These are phyloP conservation scores for Blastomyces silverae DNA, from an alignment of 2,329 filamentous ascomycete species.

Conservation along the genomic window DNA sequence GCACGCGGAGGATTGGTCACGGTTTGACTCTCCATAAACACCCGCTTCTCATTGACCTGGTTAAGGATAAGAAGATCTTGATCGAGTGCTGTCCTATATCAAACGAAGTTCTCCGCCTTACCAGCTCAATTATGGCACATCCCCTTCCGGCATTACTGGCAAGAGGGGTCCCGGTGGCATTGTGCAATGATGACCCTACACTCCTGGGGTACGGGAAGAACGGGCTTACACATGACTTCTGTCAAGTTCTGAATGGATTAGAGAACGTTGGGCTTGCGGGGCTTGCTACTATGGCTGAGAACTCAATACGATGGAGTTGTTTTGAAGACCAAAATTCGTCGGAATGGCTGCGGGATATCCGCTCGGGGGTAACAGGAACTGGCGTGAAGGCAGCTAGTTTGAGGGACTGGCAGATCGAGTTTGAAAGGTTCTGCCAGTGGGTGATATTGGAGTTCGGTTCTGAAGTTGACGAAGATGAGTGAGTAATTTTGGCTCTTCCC, in stretches of 20 bases:
- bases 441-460: slow-evolving; percentile 66
- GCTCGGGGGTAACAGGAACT: slow-evolving; percentile 63
- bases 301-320: slow-evolving; percentile 81
- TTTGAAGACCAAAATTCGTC: slow-evolving; percentile 70
- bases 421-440: slow-evolving; percentile 89
- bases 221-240: slow-evolving; percentile 88
- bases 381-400: slow-evolving; percentile 65
- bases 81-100: slow-evolving; percentile 86
- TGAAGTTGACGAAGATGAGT: neutral
- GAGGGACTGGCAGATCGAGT: slow-evolving; percentile 71
- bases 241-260: slow-evolving; percentile 89
- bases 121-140: slow-evolving; percentile 67
- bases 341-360: slow-evolving; percentile 66
- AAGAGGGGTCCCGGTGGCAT: slow-evolving; percentile 71
- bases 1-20: slow-evolving; percentile 82
- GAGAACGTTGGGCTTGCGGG: slow-evolving; percentile 85
- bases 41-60: slow-evolving; percentile 77
- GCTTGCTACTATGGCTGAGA: slow-evolving; percentile 80
- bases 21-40: slow-evolving; percentile 87
- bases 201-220: slow-evolving; percentile 76
- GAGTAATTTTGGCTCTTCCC: neutral
- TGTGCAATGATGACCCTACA: slow-evolving; percentile 87
- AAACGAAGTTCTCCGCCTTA: slow-evolving; percentile 81
- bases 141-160: slow-evolving; percentile 73
- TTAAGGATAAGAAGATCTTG: slow-evolving; percentile 80